Base-by-base conservation (phyloP, 2,329 filamentous ascomycete species). In the Aspergillus sp. region DNA sequence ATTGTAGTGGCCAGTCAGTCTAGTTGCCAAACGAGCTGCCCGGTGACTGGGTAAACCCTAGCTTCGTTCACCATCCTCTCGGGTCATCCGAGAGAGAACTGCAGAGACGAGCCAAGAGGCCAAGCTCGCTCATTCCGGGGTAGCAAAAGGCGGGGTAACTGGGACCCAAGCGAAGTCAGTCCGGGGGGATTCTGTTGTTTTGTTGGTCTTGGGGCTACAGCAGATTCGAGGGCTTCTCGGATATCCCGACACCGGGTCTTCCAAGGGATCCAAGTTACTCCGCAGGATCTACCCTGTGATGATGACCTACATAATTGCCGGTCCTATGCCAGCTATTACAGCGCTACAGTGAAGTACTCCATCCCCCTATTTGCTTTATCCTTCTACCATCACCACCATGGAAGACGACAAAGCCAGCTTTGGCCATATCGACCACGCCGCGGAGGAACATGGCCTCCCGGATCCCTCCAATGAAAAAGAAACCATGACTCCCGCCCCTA, bases 361-460 rank as follows among this genome's bases (percentile, higher is more conserved):
- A 4, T 36, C 2, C 10, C 32, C 32, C 32, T 36, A 15, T 13
- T 13, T 15, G 5, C 11, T 13, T 36, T 13, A 2, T 10, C 41
- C 15, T 44, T 23, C 15, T n/a, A n/a, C 44, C 44, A 49, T 49
- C 44, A 13, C 23, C 52, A 54, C 25, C 53, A 55, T 55, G 41
- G 39, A 55, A 21, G 51, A 53, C 8, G 52, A 54, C 8, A 54
- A 54, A 15, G 52, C 23, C 41, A 32, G 38, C 3, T 55, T 38
- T 3, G 56, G 21, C n/a, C 60, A 62, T 36, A 36, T 55, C 21
- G 57, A 62, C 17, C 51, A 32, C 5, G 53, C 50, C 11, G 41
- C 41, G 3, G 57, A 62, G 42, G 60, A 59, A 56, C 25, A 36
- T 2, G 60, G 47, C 2, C 13, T 19, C 6, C 15, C 23, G 5